Conservation (phyloP, 2,329 filamentous ascomycete genomes). For the Colletotrichum neosansevieriae region DNA sequence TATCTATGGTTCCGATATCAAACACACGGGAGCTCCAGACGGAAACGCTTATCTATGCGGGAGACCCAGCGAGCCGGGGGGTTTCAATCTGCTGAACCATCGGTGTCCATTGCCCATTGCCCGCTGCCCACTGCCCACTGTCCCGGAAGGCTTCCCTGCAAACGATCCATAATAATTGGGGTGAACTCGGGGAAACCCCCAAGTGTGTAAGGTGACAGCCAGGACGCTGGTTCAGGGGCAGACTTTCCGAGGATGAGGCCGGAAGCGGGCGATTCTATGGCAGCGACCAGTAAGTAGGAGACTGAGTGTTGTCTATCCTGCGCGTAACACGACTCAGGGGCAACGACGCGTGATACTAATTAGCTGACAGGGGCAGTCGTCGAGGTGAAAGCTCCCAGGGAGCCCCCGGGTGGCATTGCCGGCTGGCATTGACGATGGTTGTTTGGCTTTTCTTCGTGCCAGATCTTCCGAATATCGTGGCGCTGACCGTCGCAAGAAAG, state of each 20-base stretch:
- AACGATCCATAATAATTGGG: slow-evolving; percentile 14
- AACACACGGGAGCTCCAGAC: slow-evolving; percentile 16
- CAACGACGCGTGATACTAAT: not conserved
- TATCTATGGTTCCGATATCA: slow-evolving; percentile 33
- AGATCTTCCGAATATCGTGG: no score
- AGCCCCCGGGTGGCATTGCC: not conserved
- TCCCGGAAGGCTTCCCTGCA: not conserved
- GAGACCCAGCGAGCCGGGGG: slow-evolving; percentile 7
- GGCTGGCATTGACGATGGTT: not conserved
- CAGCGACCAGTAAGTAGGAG: not conserved
- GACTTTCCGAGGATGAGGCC: slow-evolving; percentile 5
- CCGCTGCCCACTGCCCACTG: slow-evolving; percentile 12
- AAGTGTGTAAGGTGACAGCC: slow-evolving; percentile 24
- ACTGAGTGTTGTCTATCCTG: not conserved
- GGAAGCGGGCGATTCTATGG: slow-evolving; percentile 4
- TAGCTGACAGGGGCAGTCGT: not conserved
- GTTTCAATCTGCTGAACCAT: not conserved
- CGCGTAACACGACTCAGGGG: slow-evolving; percentile 30
- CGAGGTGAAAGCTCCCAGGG: not conserved
- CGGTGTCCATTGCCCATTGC: slow-evolving; percentile 1
- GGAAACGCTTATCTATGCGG: slow-evolving; percentile 33
- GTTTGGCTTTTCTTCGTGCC: not conserved
- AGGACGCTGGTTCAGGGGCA: slow-evolving; percentile 16
- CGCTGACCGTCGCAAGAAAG: not conserved
- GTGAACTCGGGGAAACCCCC: slow-evolving; percentile 30